These are phyloP conservation scores for Sporothrix humicola DNA, from an alignment of 2,329 filamentous ascomycete species.

Conservation along the genomic window DNA sequence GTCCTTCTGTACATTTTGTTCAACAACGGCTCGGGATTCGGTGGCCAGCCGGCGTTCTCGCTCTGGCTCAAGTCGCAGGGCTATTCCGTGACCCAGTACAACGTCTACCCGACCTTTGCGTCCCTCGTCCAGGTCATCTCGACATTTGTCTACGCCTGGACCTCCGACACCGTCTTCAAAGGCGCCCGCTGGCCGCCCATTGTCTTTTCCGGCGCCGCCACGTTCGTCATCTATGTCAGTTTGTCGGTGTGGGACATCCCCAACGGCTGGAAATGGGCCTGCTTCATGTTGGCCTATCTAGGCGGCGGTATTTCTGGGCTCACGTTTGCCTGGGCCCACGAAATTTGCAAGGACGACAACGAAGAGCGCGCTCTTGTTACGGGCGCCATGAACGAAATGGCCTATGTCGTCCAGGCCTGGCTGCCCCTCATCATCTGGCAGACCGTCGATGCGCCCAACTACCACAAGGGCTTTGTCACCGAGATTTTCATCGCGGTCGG, in stretches of 20 bases:
- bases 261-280: constrained; percentile 66
- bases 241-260: constrained; percentile 55
- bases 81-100: constrained; percentile 51
- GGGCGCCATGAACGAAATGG: constrained; percentile 71
- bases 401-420: constrained; percentile 73
- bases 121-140: constrained; percentile 60
- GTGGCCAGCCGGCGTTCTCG: constrained; percentile 60
- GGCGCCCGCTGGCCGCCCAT: constrained; percentile 69
- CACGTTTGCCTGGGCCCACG: constrained; percentile 56
- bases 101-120: constrained; percentile 65
- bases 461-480: constrained; percentile 66
- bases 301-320: constrained; percentile 55
- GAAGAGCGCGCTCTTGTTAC: constrained; percentile 71
- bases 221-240: constrained; percentile 50
- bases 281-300: constrained; percentile 62
- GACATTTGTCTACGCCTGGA: constrained; percentile 69
- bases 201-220: constrained; percentile 57
- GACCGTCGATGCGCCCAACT: constrained; percentile 65
- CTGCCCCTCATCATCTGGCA: constrained; percentile 70
- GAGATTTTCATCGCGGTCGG: constrained; percentile 55
- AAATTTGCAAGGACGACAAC: constrained; percentile 58
- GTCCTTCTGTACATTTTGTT: constrained; percentile 66
- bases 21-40: constrained; percentile 59
- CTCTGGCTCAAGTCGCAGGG: constrained; percentile 55
- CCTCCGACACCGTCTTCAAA: constrained; percentile 64